Evolutionary conservation across 108 stramenopile species (phyloP).

Genomic region (Cylindrotheca closterium): DNA sequence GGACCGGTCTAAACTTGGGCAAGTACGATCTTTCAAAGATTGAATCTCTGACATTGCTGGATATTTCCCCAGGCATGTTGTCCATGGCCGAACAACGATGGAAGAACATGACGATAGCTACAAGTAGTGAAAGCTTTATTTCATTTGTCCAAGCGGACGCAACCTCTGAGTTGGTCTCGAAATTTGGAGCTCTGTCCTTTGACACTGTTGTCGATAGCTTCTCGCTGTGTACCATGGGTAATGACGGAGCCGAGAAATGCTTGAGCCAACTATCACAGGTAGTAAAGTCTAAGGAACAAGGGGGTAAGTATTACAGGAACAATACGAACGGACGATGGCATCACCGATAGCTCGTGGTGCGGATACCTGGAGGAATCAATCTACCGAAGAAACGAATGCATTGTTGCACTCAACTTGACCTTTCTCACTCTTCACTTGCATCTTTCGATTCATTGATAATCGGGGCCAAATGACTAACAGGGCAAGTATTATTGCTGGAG

Average conservation of each 20-base stretch:
- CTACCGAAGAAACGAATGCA: background rate
- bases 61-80: constrained; percentile 80
- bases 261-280: constrained; percentile 62
- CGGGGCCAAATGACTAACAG: background rate
- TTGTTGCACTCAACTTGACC: too few relatives aligned
- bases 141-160: constrained; percentile 77
- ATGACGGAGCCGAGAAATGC: constrained; percentile 60
- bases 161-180: constrained; percentile 52
- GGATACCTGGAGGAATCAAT: background rate
- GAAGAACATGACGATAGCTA: constrained; percentile 1
- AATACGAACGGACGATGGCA: background rate
- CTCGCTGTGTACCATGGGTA: constrained; percentile 81
- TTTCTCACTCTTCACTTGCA: too few relatives aligned
- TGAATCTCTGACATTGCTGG: constrained; percentile 70
- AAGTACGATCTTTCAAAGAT: constrained; percentile 53
- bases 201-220: constrained; percentile 89
- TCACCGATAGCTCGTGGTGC: background rate
- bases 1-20: constrained; percentile 80
- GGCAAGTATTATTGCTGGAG: constrained; percentile 71
- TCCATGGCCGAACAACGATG: constrained; percentile 40
- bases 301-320: constrained; percentile 1
- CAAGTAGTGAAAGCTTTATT: background rate
- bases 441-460: too few relatives aligned
- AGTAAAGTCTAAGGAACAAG: constrained; percentile 37
- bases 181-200: constrained; percentile 62